Evolutionary conservation across 345 rosid species (phyloP), one percentile per base, ranked within the genome.

Genomic region (Ailanthus altissimus): DNA sequence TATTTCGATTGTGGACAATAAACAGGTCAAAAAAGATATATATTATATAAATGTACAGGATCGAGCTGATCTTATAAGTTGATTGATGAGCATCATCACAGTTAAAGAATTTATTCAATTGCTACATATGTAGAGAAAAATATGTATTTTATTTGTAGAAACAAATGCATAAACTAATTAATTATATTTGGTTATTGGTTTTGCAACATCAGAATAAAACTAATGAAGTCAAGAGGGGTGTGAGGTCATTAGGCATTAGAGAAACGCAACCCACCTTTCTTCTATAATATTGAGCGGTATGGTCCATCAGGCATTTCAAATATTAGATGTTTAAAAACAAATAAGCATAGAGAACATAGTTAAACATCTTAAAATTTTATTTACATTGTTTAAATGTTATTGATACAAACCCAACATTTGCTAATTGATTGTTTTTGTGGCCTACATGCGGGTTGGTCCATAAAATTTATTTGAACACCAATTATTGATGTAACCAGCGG

Each of bases 391-490:
- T 32, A 1, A 32, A 79, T 68, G 54, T 28, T 43, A 56, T 72
- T 36, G 59, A 51, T 40, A 5, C 54, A 54, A 64, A 82, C 38
- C 65, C 72, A 78, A 62, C 49, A 69, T 4, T 76, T 60, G 12
- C 51, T 51, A 14, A 71, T 47, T 73, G 67, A 50, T 63, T 75
- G 40, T 75, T 67, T 26, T 73, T 67, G 70, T 67, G 75, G 75
- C 13, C 71, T 74, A 53, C 70, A 74, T 32, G 57, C 47, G 13
- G 36, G 46, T 16, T 15, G 53, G 42, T 26, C 56, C 15, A 64
- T 53, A 75, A 64, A 59, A 64, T 42, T 56, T 75, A 54, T 76
- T 79, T 15, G 80, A 68, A 73, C 79, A 67, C 72, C 65, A 23
- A 74, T 70, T 76, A 28, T 73, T 23, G 61, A 58, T 49, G 70